These are phyloP conservation scores for Scalesia atractyloides DNA, from an alignment of 129 eudicot species.

Conservation along the genomic window DNA sequence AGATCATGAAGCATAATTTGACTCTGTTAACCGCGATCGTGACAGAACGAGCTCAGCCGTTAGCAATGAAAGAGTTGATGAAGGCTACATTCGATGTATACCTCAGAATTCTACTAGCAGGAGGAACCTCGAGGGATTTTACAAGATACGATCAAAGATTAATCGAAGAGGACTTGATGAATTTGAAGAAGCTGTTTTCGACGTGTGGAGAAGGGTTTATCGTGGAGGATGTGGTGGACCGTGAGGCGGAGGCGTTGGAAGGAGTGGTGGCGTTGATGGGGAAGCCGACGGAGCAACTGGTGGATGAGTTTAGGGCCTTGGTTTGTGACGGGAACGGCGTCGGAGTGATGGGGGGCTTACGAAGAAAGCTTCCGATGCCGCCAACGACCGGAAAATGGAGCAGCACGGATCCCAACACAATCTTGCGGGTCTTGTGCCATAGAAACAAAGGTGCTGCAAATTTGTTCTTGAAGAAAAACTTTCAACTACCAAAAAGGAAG, in stretches of 20 bases:
- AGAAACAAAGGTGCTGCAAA: constrained; percentile 72
- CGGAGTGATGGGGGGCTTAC: constrained; percentile 53
- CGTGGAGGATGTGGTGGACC: constrained; percentile 59
- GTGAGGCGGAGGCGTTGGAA: constrained; percentile 64
- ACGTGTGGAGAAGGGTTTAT: constrained; percentile 57
- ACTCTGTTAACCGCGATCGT: constrained; percentile 72
- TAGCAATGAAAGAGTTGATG: constrained; percentile 83
- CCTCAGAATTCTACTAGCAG: constrained; percentile 81
- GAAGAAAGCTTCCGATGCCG: constrained; percentile 75
- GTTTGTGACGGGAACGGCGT: constrained; percentile 52
- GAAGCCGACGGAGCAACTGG: constrained; percentile 69
- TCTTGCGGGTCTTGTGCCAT: constrained; percentile 78
- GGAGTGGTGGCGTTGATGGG: constrained; percentile 87
- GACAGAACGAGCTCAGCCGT: constrained; percentile 65
- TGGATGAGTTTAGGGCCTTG: constrained; percentile 68
- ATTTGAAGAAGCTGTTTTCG: constrained; percentile 52
- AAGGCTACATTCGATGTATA: constrained; percentile 81
- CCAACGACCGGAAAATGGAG: constrained; percentile 93
- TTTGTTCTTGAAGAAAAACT: constrained; percentile 67
- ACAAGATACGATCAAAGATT: constrained; percentile 51
- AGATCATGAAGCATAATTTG: constrained; percentile 70
- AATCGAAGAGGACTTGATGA: constrained; percentile 75
- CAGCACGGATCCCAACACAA: constrained; percentile 80
- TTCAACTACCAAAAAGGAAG: constrained; percentile 41
- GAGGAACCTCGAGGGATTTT: constrained; percentile 64